Conservation (phyloP, 495 filamentous ascomycete species). For the Aspergillus avenaceus region DNA sequence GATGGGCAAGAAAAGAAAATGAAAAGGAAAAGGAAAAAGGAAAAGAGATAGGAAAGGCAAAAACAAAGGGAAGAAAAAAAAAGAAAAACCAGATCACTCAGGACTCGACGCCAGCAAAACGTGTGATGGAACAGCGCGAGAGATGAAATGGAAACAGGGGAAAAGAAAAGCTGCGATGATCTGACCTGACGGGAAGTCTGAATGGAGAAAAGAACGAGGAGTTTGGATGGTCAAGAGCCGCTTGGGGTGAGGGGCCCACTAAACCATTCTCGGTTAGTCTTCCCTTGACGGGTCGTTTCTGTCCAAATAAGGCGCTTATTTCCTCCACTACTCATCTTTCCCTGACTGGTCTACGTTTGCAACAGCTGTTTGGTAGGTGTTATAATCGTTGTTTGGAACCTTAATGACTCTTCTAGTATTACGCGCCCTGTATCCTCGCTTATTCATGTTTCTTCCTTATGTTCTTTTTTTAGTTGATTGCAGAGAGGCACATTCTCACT, state of each 20-base stretch:
- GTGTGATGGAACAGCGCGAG: conserved; percentile 3
- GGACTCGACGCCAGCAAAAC: conserved; percentile 3
- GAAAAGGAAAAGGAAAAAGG: conserved; percentile 13
- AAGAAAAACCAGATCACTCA: conserved; percentile 5
- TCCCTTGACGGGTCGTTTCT: conserved; percentile 6
- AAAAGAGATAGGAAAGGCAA: conserved; percentile 15
- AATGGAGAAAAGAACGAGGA: conserved; percentile 19
- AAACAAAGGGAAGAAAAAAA: conserved; percentile 19
- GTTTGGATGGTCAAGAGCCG: conserved; percentile 35
- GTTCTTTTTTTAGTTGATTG: too few relatives aligned
- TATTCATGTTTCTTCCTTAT: too few relatives aligned
- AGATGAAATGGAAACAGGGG: conserved; percentile 27
- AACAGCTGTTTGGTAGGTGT: background rate
- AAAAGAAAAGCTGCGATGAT: conserved; percentile 28
- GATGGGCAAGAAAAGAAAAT: conserved; percentile 11
- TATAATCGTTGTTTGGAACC: background rate
- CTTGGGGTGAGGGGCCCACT: conserved; percentile 31
- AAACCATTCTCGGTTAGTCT: conserved; percentile 27
- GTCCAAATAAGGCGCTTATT: conserved; percentile 8
- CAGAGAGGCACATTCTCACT: too few relatives aligned
- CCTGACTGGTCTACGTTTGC: too few relatives aligned
- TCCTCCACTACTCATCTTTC: conserved; percentile 6
- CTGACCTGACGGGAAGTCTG: conserved; percentile 18
- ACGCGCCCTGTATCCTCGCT: too few relatives aligned
- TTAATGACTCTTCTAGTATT: too few relatives aligned